A percentile compares a stretch with the other conserved stretches of the same genome.
Conservation (phyloP, 768 basidiomycete genomes). For the Hypholoma sublateritium region DNA sequence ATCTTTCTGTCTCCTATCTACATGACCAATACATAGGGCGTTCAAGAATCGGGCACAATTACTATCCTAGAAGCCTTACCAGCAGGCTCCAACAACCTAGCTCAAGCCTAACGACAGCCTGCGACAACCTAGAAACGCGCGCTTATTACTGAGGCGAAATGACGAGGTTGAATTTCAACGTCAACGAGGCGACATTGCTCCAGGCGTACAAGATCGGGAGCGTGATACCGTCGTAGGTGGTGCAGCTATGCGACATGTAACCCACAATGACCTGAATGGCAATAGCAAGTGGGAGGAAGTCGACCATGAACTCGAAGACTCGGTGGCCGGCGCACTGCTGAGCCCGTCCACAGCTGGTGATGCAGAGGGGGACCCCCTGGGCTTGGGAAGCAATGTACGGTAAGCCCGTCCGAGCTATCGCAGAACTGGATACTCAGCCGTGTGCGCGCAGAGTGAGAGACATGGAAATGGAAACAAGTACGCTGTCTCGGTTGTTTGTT, state of each 20-base stretch:
- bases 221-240: constrained; percentile 67
- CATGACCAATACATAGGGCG: not conserved
- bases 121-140: constrained; percentile 5
- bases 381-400: constrained; percentile 67
- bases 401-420: constrained; percentile 24
- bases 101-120: not conserved
- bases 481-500: constrained; percentile 23
- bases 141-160: constrained; percentile 28
- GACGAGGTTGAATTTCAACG: constrained; percentile 65
- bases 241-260: constrained; percentile 1
- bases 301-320: constrained; percentile 80
- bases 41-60: not conserved
- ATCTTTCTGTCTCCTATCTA: not conserved
- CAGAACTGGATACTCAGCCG: constrained; percentile 8
- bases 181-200: constrained; percentile 81
- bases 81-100: not conserved
- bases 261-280: constrained; percentile 5
- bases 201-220: constrained; percentile 86
- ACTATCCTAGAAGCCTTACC: not conserved
- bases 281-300: constrained; percentile 87
- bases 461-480: constrained; percentile 80
- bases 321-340: constrained; percentile 66
- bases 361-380: constrained; percentile 73
- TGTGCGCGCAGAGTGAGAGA: constrained; percentile 48
- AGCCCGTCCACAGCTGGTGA: constrained; percentile 53